phyloP scores from a whole-genome alignment of 495 filamentous ascomycete species.

The Margaritispora aquatica region DNA sequence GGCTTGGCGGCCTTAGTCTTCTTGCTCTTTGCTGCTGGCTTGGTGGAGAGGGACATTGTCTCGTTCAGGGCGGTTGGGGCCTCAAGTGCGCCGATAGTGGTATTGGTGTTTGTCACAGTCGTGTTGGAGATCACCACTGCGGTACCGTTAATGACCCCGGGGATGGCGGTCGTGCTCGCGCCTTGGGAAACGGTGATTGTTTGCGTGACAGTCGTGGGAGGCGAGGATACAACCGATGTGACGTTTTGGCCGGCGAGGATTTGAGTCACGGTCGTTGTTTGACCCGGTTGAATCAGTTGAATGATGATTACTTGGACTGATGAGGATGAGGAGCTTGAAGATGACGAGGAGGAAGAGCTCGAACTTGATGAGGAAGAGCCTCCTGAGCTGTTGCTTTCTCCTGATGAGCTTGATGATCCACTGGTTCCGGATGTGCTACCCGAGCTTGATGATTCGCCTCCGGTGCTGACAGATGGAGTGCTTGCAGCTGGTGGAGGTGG shows the following conservation, averaged over 20 bases:
- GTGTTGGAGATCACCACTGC: slow-evolving; percentile 10
- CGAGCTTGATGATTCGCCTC: not conserved
- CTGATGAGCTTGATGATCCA: slow-evolving; percentile 3
- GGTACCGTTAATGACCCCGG: slow-evolving; percentile 6
- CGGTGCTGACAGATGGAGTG: not conserved
- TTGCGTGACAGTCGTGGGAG: slow-evolving; percentile 10
- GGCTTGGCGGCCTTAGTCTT: not conserved
- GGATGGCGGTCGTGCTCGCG: slow-evolving; percentile 2
- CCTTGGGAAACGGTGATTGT: slow-evolving; percentile 12
- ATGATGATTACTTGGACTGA: slow-evolving; percentile 16
- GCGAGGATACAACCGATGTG: slow-evolving; percentile 4
- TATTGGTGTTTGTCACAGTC: slow-evolving; percentile 1
- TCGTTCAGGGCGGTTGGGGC: not conserved
- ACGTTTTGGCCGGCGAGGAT: slow-evolving; percentile 6
- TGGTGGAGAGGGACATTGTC: not conserved
- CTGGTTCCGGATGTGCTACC: not conserved
- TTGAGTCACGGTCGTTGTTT: slow-evolving; percentile 5
- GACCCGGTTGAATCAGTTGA: slow-evolving; percentile 7
- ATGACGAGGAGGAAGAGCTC: not conserved
- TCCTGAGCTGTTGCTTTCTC: slow-evolving; percentile 2
- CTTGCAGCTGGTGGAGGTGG: not conserved
- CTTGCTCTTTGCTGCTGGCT: not conserved
- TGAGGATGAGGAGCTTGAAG: slow-evolving; percentile 7
- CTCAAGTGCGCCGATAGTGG: not conserved
- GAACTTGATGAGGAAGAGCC: slow-evolving; percentile 1